phyloP scores from a whole-genome alignment of 1,284 basidiomycete species.

The Agaricales sp. region DNA sequence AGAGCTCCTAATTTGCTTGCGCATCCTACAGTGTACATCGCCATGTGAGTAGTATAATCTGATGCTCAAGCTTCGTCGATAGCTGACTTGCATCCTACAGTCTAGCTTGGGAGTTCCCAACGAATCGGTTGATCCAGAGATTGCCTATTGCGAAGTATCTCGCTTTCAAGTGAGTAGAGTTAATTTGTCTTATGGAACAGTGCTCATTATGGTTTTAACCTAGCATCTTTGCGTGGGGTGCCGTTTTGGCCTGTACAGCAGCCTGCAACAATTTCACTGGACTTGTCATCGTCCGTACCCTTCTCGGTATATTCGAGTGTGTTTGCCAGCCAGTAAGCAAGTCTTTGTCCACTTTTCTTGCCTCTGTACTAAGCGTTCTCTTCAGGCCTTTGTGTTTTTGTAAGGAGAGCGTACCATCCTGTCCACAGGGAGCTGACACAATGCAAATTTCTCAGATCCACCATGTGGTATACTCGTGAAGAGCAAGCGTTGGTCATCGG shows the following conservation, averaged over 20 bases:
- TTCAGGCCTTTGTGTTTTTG: constrained; percentile 11
- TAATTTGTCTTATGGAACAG: not conserved
- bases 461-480: constrained; percentile 43
- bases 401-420: constrained; percentile 9
- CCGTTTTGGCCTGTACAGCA: constrained; percentile 36
- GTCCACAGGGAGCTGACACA: not conserved
- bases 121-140: constrained; percentile 35
- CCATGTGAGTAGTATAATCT: constrained; percentile 19
- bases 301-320: constrained; percentile 39
- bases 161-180: constrained; percentile 27
- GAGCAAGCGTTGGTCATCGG: constrained; percentile 41
- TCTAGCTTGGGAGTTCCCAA: constrained; percentile 38
- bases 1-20: not conserved
- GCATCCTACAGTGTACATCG: constrained; percentile 27
- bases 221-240: constrained; percentile 37
- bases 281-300: constrained; percentile 34
- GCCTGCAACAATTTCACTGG: constrained; percentile 36
- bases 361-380: not conserved
- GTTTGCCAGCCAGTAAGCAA: constrained; percentile 42
- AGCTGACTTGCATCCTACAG: constrained; percentile 15
- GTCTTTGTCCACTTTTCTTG: constrained; percentile 9
- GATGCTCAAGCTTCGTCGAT: not conserved
- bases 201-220: not conserved
- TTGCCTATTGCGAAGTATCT: constrained; percentile 39
- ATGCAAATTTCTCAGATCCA: constrained; percentile 21